Evolutionary conservation across 768 basidiomycete species (phyloP), one percentile per base, ranked within the genome.

Genomic region (Omphalotus guepiniiformis): DNA sequence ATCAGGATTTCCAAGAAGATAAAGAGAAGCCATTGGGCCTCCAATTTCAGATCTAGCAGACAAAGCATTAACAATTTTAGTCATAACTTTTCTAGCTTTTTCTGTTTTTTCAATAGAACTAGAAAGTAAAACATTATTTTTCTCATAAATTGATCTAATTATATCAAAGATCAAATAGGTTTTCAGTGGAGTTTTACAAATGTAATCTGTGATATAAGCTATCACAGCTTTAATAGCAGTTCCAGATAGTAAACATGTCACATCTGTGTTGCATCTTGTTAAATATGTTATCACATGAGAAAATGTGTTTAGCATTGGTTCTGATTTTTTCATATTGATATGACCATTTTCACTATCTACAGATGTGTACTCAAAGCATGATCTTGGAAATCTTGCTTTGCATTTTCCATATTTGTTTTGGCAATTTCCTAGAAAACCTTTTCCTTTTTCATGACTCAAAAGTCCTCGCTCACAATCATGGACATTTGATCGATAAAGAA

Each of bases 41-140:
- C 58, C 58, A 11, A 57, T 53, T 35, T 59, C 56, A 8, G 25
- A 15, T 29, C 44, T 52, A 6, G 50, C 45, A 15, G 48, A 54
- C 28, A 60, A 42, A 9, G 40, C 11, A 40, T 60, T 60, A 4
- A 58, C 55, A 30, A 62, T 53, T 41, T 59, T 49, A n/a, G 40
- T 53, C 4, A 60, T 23, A 16, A 62, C 22, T 26, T 42, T 47
- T 19, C 60, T 38, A 47, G 15, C 53, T 39, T 12, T 16, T 22
- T 29, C 23, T 39, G 27, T 12, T n/a, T 19, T n/a, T 8, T 19
- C 13, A 23, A 23, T 21, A 18, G 11, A 6, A 23, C 26, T 23
- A 28, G 6, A 7, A n/a, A 42, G 9, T 12, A 42, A 4, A n/a
- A 28, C 25, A 4, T 8, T 4, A 29, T 42, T 42, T 19, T 42